Conservation (phyloP, 176 grass and related monocot genomes). For the Aegilops longissima region DNA sequence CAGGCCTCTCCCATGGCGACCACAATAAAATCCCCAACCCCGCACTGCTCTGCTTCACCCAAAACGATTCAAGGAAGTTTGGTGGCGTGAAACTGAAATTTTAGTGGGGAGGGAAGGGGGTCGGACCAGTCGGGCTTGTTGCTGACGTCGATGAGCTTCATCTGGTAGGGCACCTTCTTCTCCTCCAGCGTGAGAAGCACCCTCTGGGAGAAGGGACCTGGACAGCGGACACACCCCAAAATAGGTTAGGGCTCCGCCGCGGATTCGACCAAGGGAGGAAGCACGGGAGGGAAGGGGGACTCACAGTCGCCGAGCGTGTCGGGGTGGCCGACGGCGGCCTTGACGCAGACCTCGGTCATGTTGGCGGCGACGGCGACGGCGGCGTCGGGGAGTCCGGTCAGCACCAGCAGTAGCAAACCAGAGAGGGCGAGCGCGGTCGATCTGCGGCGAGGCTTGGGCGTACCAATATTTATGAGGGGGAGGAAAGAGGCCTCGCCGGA, state of each 20-base stretch:
- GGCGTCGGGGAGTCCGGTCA: not conserved
- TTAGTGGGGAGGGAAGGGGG: not conserved
- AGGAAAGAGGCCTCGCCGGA: not conserved
- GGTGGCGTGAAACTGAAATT: not conserved
- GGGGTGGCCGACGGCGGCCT: conserved; percentile 61
- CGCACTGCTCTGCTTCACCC: too few relatives aligned
- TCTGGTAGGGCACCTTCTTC: conserved; percentile 80
- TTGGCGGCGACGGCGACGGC: not conserved
- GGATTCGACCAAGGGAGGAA: not conserved
- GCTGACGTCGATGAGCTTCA: conserved; percentile 66
- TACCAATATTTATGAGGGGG: not conserved
- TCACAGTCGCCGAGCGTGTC: conserved; percentile 59
- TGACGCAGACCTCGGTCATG: conserved; percentile 74
- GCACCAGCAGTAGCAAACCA: accelerated
- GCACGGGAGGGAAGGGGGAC: not conserved
- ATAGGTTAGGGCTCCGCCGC: not conserved
- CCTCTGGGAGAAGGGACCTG: conserved; percentile 80
- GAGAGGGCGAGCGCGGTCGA: not conserved
- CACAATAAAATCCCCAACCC: too few relatives aligned
- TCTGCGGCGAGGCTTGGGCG: not conserved
- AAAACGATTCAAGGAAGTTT: too few relatives aligned
- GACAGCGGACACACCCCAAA: too few relatives aligned
- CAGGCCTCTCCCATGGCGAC: too few relatives aligned
- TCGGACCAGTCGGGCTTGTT: conserved; percentile 85
- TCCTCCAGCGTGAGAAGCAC: conserved; percentile 85